Evolutionary conservation across 768 basidiomycete species (phyloP).

Genomic region (Serendipita sp.): DNA sequence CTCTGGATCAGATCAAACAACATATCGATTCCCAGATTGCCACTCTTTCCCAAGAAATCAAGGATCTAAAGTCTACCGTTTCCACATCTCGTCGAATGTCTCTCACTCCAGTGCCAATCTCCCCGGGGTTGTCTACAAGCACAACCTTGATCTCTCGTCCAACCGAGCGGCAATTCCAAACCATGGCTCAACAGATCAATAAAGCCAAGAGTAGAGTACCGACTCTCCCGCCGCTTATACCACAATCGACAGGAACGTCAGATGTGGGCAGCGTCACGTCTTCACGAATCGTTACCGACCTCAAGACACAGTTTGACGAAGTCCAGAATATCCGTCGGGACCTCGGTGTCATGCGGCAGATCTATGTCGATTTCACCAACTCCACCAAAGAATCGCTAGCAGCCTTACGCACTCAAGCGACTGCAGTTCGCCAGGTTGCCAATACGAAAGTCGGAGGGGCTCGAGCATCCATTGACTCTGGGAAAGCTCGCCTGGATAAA

Average conservation of each 20-base stretch:
- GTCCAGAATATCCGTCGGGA: constrained; percentile 88
- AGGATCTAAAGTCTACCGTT: constrained; percentile 64
- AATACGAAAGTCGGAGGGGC: constrained; percentile 68
- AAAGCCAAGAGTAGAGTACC: constrained; percentile 4
- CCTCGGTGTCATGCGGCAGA: constrained; percentile 81
- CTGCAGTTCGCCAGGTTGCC: constrained; percentile 76
- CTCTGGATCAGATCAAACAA: constrained; percentile 95
- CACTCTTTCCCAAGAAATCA: constrained; percentile 68
- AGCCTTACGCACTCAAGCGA: constrained; percentile 65
- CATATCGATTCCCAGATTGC: constrained; percentile 91
- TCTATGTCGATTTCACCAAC: constrained; percentile 87
- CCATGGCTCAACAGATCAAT: constrained; percentile 40
- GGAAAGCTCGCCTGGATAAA: constrained; percentile 79
- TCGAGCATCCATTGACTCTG: constrained; percentile 74
- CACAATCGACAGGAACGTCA: constrained; percentile 63
- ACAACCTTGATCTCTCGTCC: constrained; percentile 53
- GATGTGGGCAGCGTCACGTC: constrained; percentile 49
- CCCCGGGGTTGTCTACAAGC: constrained; percentile 17
- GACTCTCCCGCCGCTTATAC: constrained; percentile 29
- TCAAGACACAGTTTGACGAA: constrained; percentile 88
- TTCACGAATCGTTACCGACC: constrained; percentile 54
- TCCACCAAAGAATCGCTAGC: constrained; percentile 76
- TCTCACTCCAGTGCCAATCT: constrained; percentile 24
- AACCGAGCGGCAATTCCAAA: constrained; percentile 56
- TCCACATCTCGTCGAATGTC: constrained; percentile 36